Percentiles rank a stretch among this genome's conserved stretches.
Evolutionary conservation across 225 moss, liverwort and hornwort genomes (phyloP).

Genomic region (Pleurozium schreberi): DNA sequence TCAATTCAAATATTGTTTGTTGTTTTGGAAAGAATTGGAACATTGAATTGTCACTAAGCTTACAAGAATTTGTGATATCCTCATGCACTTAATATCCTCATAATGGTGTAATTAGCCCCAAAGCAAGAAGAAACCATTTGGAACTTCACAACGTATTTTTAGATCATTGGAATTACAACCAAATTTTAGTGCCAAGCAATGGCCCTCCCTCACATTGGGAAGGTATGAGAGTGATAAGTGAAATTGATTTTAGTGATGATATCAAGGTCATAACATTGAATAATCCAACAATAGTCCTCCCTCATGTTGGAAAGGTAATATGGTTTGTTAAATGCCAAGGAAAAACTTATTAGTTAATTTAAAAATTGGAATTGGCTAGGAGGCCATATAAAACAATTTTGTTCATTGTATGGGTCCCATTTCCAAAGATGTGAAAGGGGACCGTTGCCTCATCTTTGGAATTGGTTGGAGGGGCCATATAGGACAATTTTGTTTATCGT

Average conservation of each 20-base stretch:
- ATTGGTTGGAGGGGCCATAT: accelerated
- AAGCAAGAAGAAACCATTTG: neutral
- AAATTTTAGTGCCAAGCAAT: too few species aligned
- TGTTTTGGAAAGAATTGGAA: neutral
- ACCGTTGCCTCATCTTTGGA: neutral
- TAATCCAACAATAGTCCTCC: accelerated
- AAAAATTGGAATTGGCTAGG: accelerated
- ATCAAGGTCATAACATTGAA: neutral
- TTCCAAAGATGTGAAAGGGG: neutral
- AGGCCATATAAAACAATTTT: neutral
- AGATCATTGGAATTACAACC: too few species aligned
- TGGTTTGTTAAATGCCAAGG: accelerated
- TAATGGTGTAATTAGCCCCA: neutral
- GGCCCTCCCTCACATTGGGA: too few species aligned
- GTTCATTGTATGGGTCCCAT: accelerated
- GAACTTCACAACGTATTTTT: too few species aligned
- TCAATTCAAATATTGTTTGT: neutral
- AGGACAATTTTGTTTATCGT: neutral
- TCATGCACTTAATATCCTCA: neutral
- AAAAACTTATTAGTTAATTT: neutral
- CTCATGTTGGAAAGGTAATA: accelerated
- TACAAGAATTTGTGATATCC: neutral
- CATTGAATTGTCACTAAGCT: accelerated
- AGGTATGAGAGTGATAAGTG: too few species aligned
- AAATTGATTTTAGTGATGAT: neutral